Evolutionary conservation across 2,329 filamentous ascomycete genomes (phyloP), one percentile per base, ranked within the genome.

Genomic region (Fusarium drepaniforme): DNA sequence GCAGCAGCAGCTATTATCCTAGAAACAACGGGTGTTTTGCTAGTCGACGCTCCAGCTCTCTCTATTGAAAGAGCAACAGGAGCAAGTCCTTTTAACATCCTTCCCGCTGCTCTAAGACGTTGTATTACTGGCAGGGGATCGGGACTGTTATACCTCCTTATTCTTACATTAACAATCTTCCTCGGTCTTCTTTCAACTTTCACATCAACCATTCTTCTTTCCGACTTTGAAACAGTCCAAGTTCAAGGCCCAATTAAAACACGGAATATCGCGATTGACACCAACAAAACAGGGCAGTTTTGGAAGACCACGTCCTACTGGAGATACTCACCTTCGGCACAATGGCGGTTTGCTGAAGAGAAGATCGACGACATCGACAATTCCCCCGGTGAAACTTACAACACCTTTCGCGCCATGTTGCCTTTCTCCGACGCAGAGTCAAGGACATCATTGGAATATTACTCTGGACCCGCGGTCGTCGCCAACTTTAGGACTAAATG

Each of bases 181-280:
- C 12, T 70, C 1, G 4, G n/a, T 18, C 1, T 74, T 38, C 37
- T 38, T 18, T 38, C 65, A 6, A 74, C 49, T 0, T 61, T 75
- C 0, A 66, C 62, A 8, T 75, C 72, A 0, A 70, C 72, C 0
- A 62, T 75, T 2, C 30, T 74, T 0, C 73, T 75, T 7, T 64
- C 44, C 8, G 72, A 75, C 3, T 72, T 75, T 0, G n/a, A 21
- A 23, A 44, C 64, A 9, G 12, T 38, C 5, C 21, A 46, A 12
- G 40, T 42, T n/a, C n/a, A n/a, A 5, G 40, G 40, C 8, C 40
- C 40, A 21, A 9, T n/a, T 11, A 21, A n/a, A 5, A 42, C 40
- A 21, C 37, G 16, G 6, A 38, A 38, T 15, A 4, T 38, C 6
- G 37, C 37, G 37, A 38, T 38, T 8, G 37, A 38, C 37, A 38